These are phyloP conservation scores for Monosporascus sp. DNA, from an alignment of 2,329 filamentous ascomycete species.

Conservation along the genomic window DNA sequence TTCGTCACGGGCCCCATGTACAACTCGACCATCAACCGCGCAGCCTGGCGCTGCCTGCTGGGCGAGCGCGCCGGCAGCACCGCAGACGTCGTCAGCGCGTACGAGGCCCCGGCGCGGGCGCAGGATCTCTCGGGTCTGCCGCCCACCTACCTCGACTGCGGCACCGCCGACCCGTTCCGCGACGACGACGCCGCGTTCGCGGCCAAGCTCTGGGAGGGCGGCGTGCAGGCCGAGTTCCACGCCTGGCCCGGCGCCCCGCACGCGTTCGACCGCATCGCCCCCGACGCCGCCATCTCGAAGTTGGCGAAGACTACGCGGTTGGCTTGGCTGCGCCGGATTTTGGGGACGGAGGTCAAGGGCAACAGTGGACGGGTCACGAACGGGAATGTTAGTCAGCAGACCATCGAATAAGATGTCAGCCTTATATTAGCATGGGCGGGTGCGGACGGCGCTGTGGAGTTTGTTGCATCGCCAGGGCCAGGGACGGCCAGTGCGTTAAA, in stretches of 20 bases:
- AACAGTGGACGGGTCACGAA: too few species aligned
- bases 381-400: too few species aligned
- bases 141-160: slow-evolving; percentile 30
- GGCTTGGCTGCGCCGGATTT: slow-evolving; percentile 21
- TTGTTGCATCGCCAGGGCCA: too few species aligned
- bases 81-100: slow-evolving; percentile 15
- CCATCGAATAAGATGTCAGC: too few species aligned
- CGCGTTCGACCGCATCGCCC: slow-evolving; percentile 26
- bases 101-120: slow-evolving; percentile 26
- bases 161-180: slow-evolving; percentile 28
- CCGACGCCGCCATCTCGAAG: slow-evolving; percentile 22
- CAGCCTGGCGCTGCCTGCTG: slow-evolving; percentile 27
- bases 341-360: background rate
- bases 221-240: slow-evolving; percentile 29
- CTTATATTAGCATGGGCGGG: too few species aligned
- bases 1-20: slow-evolving; percentile 26
- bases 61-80: slow-evolving; percentile 21
- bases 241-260: slow-evolving; percentile 29
- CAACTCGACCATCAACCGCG: slow-evolving; percentile 23
- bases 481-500: too few species aligned
- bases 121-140: slow-evolving; percentile 25
- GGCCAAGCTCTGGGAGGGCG: slow-evolving; percentile 26
- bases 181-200: slow-evolving; percentile 31
- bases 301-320: slow-evolving; percentile 23
- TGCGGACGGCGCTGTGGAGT: background rate